Evolutionary conservation across 495 filamentous ascomycete species (phyloP).

Genomic region (Hyaloscypha bicolor): DNA sequence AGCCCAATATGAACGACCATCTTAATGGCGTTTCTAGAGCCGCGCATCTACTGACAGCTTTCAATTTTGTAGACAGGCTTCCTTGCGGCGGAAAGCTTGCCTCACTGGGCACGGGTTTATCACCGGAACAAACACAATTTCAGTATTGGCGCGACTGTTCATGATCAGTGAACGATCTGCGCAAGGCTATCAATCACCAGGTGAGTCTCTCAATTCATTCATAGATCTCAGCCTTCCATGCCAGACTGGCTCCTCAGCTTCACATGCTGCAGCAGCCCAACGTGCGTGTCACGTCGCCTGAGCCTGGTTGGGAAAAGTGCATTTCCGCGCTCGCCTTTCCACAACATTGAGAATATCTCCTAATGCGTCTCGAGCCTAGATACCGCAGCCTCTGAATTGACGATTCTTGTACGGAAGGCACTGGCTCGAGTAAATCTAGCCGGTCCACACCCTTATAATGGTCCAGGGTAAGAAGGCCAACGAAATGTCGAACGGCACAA

Average conservation of each 20-base stretch:
- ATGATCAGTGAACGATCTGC: conserved; percentile 8
- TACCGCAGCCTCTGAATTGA: conserved; percentile 37
- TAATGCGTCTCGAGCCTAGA: background rate
- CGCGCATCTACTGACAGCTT: conserved; percentile 22
- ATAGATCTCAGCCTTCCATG: background rate
- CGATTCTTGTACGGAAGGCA: conserved; percentile 1
- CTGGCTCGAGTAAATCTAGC: conserved; percentile 8
- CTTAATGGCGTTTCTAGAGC: background rate
- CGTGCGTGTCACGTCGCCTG: background rate
- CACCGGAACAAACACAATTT: conserved; percentile 12
- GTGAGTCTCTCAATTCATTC: conserved; percentile 15
- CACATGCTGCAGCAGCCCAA: background rate
- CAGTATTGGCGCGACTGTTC: conserved; percentile 19
- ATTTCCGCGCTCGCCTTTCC: background rate
- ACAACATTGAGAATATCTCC: background rate
- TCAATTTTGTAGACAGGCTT: conserved; percentile 13
- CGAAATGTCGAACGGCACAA: conserved; percentile 43
- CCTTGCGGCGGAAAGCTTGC: conserved; percentile 9
- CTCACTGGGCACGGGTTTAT: conserved; percentile 13
- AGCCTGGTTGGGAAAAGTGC: background rate
- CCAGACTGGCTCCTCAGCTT: background rate
- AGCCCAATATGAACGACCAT: background rate
- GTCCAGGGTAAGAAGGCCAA: conserved; percentile 31
- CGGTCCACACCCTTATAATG: conserved; percentile 39
- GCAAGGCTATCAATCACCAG: conserved; percentile 21